Evolutionary conservation across 2,329 filamentous ascomycete genomes (phyloP), one percentile per base, ranked within the genome.

Genomic region (Diaporthe nobilis): DNA sequence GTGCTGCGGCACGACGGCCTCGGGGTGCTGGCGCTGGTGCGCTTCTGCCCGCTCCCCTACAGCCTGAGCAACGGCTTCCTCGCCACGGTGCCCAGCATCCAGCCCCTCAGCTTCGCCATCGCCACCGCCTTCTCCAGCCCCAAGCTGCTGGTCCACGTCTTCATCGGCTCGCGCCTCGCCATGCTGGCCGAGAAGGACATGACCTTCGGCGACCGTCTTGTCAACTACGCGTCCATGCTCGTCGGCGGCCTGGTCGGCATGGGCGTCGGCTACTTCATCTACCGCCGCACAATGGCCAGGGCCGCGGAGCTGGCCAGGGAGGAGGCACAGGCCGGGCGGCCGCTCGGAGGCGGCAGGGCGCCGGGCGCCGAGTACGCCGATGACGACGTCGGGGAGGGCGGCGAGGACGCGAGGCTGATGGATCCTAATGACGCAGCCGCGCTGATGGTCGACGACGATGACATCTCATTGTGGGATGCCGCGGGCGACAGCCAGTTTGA

Each of bases 31-130:
- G 93, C 95, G 77, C 97, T 97, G 90, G 97, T 99, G 80, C 91
- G 97, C 42, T 90, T 98, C 78, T 98, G 96, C 81, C 97, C 97
- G 2, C 83, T 99, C 76, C 97, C 97, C 20, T 99, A 98, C 83
- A 97, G 94, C 71, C 87, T 98, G 79, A 96, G 94, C 82, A 99
- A 99, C 82, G 97, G 95, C 70, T 98, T 98, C 77, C 91, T 99
- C 73, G 95, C 95, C 42, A 98, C 97, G 1, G 96, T 99, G 77
- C 96, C 96, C 3, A 98, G 94, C 44, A 94, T 99, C 47, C 90
- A 92, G 34, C 94, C 94, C 55, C 83, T 89, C 76, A 90, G 90
- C 63, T 98, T 97, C 85, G 93, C 92, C 44, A 83, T 95, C 61
- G 96, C 97, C 8, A 98, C 96, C 0, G 93, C 94, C 3, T 86